These are phyloP conservation scores for Pythium dissimile DNA, from an alignment of 352 stramenopile species.

Conservation along the genomic window DNA sequence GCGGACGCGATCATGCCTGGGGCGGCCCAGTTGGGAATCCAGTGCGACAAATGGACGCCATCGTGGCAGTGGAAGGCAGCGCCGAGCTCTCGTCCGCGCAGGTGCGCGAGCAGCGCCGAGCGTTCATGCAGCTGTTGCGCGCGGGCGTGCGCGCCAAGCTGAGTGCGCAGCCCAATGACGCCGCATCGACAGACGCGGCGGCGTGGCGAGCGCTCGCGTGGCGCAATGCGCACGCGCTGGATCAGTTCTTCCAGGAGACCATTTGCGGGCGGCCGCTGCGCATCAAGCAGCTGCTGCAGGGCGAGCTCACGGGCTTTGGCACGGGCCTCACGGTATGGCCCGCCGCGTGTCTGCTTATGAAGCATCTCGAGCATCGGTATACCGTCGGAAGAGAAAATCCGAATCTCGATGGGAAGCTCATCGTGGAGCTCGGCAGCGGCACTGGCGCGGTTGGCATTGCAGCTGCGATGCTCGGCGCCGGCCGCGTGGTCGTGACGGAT, in stretches of 20 bases:
- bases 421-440: constrained; percentile 91
- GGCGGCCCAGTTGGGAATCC: no score
- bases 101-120: constrained; percentile 6
- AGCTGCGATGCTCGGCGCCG: constrained; percentile 78
- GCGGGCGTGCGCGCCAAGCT: constrained; percentile 59
- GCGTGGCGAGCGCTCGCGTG: constrained; percentile 73
- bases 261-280: constrained; percentile 39
- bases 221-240: constrained; percentile 68
- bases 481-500: constrained; percentile 88
- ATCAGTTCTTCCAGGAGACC: constrained; percentile 55
- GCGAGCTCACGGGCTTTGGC: constrained; percentile 77
- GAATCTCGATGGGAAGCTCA: constrained; percentile 33
- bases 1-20: no score
- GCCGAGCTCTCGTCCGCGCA: not conserved
- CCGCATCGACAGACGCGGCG: not conserved
- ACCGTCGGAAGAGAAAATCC: not conserved
- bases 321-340: constrained; percentile 83
- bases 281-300: constrained; percentile 74
- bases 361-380: constrained; percentile 69
- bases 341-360: constrained; percentile 74
- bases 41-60: not conserved
- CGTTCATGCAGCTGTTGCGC: constrained; percentile 48
- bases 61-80: not conserved
- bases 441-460: constrained; percentile 91
- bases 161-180: constrained; percentile 11